phyloP scores from a whole-genome alignment of 2,329 filamentous ascomycete genomes.

The Aureobasidium uvarum region DNA sequence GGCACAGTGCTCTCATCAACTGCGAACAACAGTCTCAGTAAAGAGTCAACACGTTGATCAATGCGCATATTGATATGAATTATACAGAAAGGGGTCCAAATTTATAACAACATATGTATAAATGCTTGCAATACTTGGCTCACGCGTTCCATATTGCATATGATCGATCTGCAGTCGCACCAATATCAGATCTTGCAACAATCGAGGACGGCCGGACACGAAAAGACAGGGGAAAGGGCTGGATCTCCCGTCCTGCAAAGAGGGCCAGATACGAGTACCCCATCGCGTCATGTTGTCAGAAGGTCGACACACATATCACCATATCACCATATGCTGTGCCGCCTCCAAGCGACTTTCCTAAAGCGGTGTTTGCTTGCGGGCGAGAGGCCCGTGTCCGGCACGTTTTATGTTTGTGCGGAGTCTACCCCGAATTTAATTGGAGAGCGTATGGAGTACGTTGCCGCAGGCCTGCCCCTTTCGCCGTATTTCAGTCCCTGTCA shows the following conservation, averaged over 20 bases:
- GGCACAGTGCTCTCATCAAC: too few species aligned
- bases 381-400: not conserved
- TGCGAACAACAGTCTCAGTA: too few species aligned
- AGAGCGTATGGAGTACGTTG: conserved; percentile 14
- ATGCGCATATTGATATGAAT: not conserved
- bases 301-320: not conserved
- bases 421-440: not conserved
- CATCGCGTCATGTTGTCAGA: not conserved
- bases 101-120: not conserved
- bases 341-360: conserved; percentile 5
- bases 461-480: not conserved
- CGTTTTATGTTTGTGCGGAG: conserved; percentile 2
- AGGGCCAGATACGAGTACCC: not conserved
- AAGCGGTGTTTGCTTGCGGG: conserved; percentile 4
- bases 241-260: not conserved
- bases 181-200: not conserved
- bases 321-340: not conserved
- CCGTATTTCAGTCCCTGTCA: not conserved
- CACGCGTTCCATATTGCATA: not conserved
- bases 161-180: not conserved
- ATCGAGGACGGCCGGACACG: not conserved
- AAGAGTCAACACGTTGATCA: not conserved
- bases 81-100: not conserved
- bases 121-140: not conserved
- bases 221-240: not conserved